Percentiles rank a stretch among this genome's conserved stretches.
Evolutionary conservation across 148 eudicot species (phyloP).

Genomic region (Arctostaphylos glauca): DNA sequence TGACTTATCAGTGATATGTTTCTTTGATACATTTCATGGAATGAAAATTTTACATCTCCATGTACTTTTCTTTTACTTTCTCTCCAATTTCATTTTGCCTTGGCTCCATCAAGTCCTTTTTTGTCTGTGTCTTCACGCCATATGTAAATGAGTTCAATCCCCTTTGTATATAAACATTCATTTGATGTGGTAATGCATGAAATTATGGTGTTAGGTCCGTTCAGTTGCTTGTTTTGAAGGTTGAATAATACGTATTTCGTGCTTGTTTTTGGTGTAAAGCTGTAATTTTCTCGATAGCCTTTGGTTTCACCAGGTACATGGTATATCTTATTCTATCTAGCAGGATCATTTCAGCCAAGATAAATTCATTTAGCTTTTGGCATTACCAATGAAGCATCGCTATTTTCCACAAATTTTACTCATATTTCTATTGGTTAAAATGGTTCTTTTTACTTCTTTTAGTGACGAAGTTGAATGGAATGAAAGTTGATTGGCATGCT

Average conservation of each 20-base stretch:
- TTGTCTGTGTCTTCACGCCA: not conserved
- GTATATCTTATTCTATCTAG: not conserved
- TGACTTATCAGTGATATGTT: not conserved
- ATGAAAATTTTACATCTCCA: not conserved
- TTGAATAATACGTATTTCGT: not conserved
- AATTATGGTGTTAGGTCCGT: not conserved
- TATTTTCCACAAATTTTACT: no score
- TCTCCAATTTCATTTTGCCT: constrained; percentile 2
- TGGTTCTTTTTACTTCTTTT: not conserved
- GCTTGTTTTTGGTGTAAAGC: not conserved
- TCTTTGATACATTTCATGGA: not conserved
- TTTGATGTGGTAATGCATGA: not conserved
- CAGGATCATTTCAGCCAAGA: not conserved
- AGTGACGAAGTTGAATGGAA: not conserved
- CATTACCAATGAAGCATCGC: not conserved
- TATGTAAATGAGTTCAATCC: not conserved
- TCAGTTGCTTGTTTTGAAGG: not conserved
- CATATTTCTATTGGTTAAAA: not conserved
- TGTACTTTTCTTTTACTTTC: not conserved
- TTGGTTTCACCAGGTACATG: not conserved
- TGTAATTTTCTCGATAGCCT: not conserved
- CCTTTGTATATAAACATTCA: not conserved
- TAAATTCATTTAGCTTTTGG: not conserved
- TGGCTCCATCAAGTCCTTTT: not conserved
- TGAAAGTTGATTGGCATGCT: not conserved